Percentiles rank a stretch among this genome's conserved stretches.
phyloP scores from a whole-genome alignment of 352 stramenopile species.

The Pythium apleroticum region DNA sequence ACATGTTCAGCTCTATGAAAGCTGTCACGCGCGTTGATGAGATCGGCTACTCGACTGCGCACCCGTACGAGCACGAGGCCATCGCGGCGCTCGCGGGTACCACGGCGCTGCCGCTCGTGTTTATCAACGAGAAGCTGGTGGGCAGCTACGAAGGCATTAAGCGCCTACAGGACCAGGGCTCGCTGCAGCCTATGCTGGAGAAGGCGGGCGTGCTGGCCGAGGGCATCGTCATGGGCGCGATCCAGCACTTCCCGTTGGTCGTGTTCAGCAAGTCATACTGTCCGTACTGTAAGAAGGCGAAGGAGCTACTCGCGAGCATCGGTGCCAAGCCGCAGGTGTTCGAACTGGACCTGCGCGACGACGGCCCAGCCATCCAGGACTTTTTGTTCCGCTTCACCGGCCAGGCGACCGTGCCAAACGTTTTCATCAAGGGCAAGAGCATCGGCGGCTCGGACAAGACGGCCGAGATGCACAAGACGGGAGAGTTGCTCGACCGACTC shows the following conservation, averaged over 20 bases:
- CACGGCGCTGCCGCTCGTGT: constrained; percentile 94
- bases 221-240: constrained; percentile 67
- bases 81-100: constrained; percentile 90
- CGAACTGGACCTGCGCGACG: constrained; percentile 76
- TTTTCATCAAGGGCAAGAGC: constrained; percentile 96
- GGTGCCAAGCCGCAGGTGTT: constrained; percentile 70
- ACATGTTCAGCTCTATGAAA: constrained; percentile 71
- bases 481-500: constrained; percentile 91
- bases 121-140: constrained; percentile 92
- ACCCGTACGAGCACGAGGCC: constrained; percentile 73
- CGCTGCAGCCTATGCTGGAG: constrained; percentile 87
- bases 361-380: constrained; percentile 91
- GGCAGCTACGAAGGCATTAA: constrained; percentile 94
- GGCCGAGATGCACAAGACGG: constrained; percentile 76
- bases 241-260: constrained; percentile 70
- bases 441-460: constrained; percentile 96
- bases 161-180: constrained; percentile 74
- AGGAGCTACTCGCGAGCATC: constrained; percentile 58
- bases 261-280: constrained; percentile 88
- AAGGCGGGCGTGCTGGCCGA: constrained; percentile 67
- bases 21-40: constrained; percentile 55
- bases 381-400: constrained; percentile 92
- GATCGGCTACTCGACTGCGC: constrained; percentile 50
- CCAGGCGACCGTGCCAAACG: constrained; percentile 96
- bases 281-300: constrained; percentile 86